Base-by-base conservation (phyloP, 2,329 filamentous ascomycete genomes). In the Calonectria ilicicola region DNA sequence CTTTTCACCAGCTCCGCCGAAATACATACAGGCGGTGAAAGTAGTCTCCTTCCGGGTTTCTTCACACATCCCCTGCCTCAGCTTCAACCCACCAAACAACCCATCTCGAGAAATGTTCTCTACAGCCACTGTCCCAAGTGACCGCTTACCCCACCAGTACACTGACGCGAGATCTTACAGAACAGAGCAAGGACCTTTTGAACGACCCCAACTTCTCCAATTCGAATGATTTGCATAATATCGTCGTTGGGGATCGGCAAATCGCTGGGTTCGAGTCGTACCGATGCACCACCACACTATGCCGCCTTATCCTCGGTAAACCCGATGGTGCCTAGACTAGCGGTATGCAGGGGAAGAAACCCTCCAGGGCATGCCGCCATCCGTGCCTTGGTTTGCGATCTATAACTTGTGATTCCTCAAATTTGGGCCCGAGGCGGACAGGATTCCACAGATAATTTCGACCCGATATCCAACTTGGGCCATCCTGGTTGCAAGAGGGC, bases 301-400 rank as follows among this genome's bases (percentile, higher is more conserved):
- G 53, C 53, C 53, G 53, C 40, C n/a, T 40, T 60, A 60, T 60
- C 53, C 53, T 60, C 53, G 53, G 53, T 26, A 60, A 60, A 40
- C 26, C 21, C 32, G 10, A 23, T 21, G 19, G 21, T 60, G 29
- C 6, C 17, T 23, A 21, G 14, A 23, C 35, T 60, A 17, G 53
- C 35, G 21, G 8, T 32, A 40, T 40, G 53, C 53, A 40, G 53
- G 53, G 32, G 53, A 26, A 12, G 53, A 35, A 23, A 7, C 32
- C 32, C 32, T 35, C 32, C 3, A 12, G 10, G 12, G 32, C 10
- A 35, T 35, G 3, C 32, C 32, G 9, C 32, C 32, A 35, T 35
- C 32, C 32, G 32, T 14, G 8, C 8, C 32, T 35, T 35, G 32
- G 10, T 9, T 35, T 12, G 29, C 21, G 53, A 35, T 40, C 32